Conservation (phyloP, 164 flowering plant genomes). For the Vitis riparia region DNA sequence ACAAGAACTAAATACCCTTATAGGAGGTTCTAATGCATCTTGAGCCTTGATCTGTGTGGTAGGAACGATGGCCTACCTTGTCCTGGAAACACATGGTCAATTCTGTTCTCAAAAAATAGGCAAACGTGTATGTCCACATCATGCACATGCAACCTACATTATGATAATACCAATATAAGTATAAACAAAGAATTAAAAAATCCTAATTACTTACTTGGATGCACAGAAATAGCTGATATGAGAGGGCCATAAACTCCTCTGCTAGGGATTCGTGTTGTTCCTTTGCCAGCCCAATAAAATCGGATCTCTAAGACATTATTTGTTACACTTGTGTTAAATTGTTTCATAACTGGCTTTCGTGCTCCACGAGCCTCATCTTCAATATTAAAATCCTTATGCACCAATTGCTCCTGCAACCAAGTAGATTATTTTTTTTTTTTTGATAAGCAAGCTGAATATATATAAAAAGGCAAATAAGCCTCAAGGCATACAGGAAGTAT, state of each 20-base stretch:
- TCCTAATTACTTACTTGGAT: conserved; percentile 35
- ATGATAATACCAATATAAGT: neutral
- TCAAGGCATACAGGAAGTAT: too few relatives aligned
- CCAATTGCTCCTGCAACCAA: conserved; percentile 38
- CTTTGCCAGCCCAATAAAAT: conserved; percentile 56
- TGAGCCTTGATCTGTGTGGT: too few relatives aligned
- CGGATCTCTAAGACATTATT: conserved; percentile 44
- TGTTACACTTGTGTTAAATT: conserved; percentile 31
- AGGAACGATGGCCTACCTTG: too few relatives aligned
- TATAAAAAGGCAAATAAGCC: too few relatives aligned
- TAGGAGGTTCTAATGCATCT: too few relatives aligned
- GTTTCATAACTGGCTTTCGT: conserved; percentile 28
- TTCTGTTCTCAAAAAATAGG: too few relatives aligned
- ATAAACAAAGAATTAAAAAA: neutral
- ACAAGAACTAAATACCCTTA: too few relatives aligned
- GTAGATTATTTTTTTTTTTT: neutral
- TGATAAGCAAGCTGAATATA: too few relatives aligned
- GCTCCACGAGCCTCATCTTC: conserved; percentile 43
- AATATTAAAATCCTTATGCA: conserved; percentile 49
- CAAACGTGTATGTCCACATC: too few relatives aligned
- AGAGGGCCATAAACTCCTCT: conserved; percentile 67
- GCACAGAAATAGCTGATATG: conserved; percentile 57
- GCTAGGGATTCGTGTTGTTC: conserved; percentile 58
- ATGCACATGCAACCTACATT: neutral
- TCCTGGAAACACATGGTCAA: too few relatives aligned